Conservation (phyloP, 345 rosid species). For the Angophora floribunda region DNA sequence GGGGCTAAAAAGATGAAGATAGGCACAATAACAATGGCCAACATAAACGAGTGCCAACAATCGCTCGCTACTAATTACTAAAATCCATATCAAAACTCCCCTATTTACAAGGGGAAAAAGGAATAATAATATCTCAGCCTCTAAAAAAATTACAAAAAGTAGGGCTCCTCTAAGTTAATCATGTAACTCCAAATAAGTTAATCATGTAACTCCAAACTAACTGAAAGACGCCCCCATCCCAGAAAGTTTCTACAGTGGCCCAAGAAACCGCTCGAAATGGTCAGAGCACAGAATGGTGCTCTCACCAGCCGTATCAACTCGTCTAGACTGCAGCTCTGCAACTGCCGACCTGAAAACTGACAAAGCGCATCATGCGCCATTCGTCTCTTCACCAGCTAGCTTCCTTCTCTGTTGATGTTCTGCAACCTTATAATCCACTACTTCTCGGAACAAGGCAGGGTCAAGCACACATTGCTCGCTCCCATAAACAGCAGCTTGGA, state of each 20-base stretch:
- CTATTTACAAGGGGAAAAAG: neutral
- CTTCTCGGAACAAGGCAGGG: conserved; percentile 66
- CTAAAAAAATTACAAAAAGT: neutral
- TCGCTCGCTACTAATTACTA: neutral
- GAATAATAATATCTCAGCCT: neutral
- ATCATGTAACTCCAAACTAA: neutral
- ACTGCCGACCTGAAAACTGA: neutral
- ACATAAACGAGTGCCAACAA: neutral
- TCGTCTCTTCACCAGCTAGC: conserved; percentile 32
- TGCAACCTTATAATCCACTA: conserved; percentile 87
- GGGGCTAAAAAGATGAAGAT: neutral
- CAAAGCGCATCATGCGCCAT: neutral
- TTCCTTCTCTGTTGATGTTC: conserved; percentile 88
- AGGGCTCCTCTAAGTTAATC: neutral
- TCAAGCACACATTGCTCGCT: conserved; percentile 72
- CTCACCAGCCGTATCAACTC: neutral
- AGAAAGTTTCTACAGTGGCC: neutral
- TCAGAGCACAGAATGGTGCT: neutral
- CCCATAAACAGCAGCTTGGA: conserved; percentile 94
- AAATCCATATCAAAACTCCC: neutral
- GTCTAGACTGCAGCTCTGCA: neutral
- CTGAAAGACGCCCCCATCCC: neutral
- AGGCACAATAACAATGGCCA: neutral
- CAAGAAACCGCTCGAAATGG: neutral
- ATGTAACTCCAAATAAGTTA: neutral